These are phyloP conservation scores for Astrothelium subdiscretum DNA, from an alignment of 495 filamentous ascomycete species.

Conservation along the genomic window DNA sequence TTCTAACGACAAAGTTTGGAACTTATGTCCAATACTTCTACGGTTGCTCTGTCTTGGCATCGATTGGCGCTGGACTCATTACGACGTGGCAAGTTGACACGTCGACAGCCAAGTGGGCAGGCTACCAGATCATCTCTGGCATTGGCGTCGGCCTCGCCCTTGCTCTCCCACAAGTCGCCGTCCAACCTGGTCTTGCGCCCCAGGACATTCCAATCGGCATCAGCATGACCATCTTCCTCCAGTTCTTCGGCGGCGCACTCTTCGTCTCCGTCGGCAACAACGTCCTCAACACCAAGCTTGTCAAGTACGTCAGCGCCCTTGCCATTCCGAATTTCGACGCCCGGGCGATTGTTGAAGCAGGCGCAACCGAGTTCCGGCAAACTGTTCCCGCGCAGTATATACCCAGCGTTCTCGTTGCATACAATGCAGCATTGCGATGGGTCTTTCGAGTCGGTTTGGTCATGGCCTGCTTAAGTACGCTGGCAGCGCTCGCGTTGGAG, in stretches of 20 bases:
- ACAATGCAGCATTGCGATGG: slow-evolving; percentile 44
- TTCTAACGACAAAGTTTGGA: slow-evolving; percentile 47
- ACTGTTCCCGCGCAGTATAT: slow-evolving; percentile 35
- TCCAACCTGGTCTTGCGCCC: slow-evolving; percentile 51
- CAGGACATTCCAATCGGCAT: slow-evolving; percentile 57
- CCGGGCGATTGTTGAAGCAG: too few relatives aligned
- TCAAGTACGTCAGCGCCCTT: slow-evolving; percentile 37
- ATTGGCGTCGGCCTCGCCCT: slow-evolving; percentile 57
- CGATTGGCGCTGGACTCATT: slow-evolving; percentile 61
- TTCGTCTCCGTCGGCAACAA: slow-evolving; percentile 28
- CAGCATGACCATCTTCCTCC: slow-evolving; percentile 30
- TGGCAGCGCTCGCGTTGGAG: slow-evolving; percentile 45
- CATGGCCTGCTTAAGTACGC: slow-evolving; percentile 39
- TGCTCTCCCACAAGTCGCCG: slow-evolving; percentile 57
- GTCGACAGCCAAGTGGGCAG: slow-evolving; percentile 53
- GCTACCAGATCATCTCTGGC: slow-evolving; percentile 63
- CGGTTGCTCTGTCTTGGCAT: slow-evolving; percentile 41
- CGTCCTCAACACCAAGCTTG: slow-evolving; percentile 16
- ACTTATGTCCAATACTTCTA: slow-evolving; percentile 74
- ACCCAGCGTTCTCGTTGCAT: slow-evolving; percentile 35
- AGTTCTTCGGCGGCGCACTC: slow-evolving; percentile 24
- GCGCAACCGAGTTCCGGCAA: too few relatives aligned
- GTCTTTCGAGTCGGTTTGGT: slow-evolving; percentile 44
- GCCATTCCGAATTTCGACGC: too few relatives aligned
- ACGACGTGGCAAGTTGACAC: slow-evolving; percentile 50